These are phyloP conservation scores for Hyphodiscus sp. DNA, from an alignment of 2,329 filamentous ascomycete species.

Conservation along the genomic window DNA sequence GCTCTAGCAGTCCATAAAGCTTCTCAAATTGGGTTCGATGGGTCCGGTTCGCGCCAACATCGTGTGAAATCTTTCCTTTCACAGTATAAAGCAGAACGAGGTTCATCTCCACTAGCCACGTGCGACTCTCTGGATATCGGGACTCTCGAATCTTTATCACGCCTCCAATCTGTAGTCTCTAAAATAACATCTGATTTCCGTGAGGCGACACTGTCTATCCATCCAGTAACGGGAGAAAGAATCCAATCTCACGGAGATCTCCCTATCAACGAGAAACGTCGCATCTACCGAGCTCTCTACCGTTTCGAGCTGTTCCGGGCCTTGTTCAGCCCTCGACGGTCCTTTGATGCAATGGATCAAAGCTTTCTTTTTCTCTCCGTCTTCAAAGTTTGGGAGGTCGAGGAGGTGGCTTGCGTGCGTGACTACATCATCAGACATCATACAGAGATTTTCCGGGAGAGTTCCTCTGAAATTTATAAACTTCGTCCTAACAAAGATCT, in stretches of 20 bases:
- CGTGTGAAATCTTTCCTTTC: conserved; percentile 1
- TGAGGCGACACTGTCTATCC: background rate
- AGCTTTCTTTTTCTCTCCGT: conserved; percentile 1
- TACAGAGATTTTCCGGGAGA: background rate
- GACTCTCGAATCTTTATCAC: conserved; percentile 3
- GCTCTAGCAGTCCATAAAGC: conserved; percentile 1
- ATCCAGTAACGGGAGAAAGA: conserved; percentile 3
- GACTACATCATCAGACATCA: conserved; percentile 4
- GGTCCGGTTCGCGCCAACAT: background rate
- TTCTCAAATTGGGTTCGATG: background rate
- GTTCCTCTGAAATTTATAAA: background rate
- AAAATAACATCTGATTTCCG: conserved; percentile 6
- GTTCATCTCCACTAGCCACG: background rate
- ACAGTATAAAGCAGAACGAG: conserved; percentile 1
- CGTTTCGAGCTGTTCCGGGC: conserved; percentile 4
- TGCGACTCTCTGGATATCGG: background rate
- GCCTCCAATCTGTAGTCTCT: background rate
- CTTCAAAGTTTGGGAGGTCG: conserved; percentile 7
- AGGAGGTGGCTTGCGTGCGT: conserved; percentile 6
- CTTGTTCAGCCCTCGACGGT: background rate
- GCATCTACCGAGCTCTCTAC: conserved; percentile 7
- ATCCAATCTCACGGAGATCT: background rate
- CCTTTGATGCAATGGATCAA: conserved; percentile 1
- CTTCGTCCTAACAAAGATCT: background rate
- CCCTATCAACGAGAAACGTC: conserved; percentile 2